Conservation (phyloP, 2,329 filamentous ascomycete species). For the Dothideomycetidae sp. region DNA sequence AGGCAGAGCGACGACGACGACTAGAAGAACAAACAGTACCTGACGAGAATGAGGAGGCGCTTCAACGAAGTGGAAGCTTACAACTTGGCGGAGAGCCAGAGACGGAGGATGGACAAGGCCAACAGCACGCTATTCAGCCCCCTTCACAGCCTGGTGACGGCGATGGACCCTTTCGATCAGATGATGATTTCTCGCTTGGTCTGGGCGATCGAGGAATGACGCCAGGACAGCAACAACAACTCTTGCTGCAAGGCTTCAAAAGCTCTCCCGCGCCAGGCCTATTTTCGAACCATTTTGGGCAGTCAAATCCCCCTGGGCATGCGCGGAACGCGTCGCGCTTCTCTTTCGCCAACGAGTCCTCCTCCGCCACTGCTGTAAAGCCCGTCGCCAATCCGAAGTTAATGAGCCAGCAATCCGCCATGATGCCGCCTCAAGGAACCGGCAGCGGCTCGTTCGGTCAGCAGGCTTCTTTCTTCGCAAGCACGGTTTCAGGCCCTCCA, state of each 20-base stretch:
- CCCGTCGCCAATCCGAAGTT: constrained; percentile 63
- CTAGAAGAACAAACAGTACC: constrained; percentile 38
- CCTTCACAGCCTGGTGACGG: constrained; percentile 42
- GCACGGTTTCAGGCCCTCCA: constrained; percentile 79
- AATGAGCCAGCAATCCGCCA: constrained; percentile 74
- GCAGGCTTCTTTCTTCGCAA: constrained; percentile 52
- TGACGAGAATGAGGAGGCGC: constrained; percentile 53
- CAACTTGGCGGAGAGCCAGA: constrained; percentile 89
- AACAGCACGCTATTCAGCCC: constrained; percentile 55
- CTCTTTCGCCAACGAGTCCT: constrained; percentile 66
- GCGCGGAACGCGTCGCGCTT: constrained; percentile 75
- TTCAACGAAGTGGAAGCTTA: constrained; percentile 63
- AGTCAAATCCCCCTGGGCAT: constrained; percentile 39
- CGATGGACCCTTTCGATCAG: constrained; percentile 21
- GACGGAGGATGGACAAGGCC: constrained; percentile 46
- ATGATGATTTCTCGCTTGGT: constrained; percentile 25
- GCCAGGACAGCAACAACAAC: constrained; percentile 62
- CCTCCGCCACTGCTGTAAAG: constrained; percentile 51
- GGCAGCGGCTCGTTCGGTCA: constrained; percentile 35
- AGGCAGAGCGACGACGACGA: constrained; percentile 44
- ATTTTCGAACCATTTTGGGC: constrained; percentile 13
- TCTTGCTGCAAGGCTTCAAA: constrained; percentile 47
- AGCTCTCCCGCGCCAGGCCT: constrained; percentile 28
- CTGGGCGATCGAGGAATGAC: constrained; percentile 60
- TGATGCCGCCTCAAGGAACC: constrained; percentile 48